phyloP scores from a whole-genome alignment of 2,329 filamentous ascomycete genomes.

The Cadophora luteo-olivacea region DNA sequence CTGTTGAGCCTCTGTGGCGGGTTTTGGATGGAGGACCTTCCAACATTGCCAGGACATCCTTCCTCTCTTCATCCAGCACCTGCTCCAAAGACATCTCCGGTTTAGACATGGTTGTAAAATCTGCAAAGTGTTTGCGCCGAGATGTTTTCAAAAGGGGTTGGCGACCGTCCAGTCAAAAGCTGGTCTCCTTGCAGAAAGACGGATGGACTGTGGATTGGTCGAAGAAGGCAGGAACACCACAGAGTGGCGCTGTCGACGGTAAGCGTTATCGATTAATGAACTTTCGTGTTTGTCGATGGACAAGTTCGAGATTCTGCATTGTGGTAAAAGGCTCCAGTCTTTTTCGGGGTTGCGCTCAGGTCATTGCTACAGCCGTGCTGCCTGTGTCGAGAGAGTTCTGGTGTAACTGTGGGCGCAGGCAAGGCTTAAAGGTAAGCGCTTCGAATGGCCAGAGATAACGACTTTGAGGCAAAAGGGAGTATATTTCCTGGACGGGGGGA shows the following conservation, averaged over 20 bases:
- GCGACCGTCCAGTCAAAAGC: constrained; percentile 3
- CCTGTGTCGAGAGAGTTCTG: constrained; percentile 29
- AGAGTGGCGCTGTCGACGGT: constrained; percentile 23
- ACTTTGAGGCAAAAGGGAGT: neutral
- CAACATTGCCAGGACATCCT: constrained; percentile 73
- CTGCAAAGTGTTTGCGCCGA: constrained; percentile 23
- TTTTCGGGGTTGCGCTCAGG: constrained; percentile 35
- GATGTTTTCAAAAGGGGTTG: neutral
- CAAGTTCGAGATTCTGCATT: constrained; percentile 44
- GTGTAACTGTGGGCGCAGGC: constrained; percentile 19
- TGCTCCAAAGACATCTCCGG: constrained; percentile 76
- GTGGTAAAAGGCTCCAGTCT: constrained; percentile 37
- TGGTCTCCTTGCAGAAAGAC: constrained; percentile 17
- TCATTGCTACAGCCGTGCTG: constrained; percentile 41
- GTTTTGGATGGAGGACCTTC: constrained; percentile 48
- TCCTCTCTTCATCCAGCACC: constrained; percentile 77
- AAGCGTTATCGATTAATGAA: constrained; percentile 44
- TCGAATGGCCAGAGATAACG: neutral
- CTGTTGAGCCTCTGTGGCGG: constrained; percentile 40
- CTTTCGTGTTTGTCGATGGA: constrained; percentile 41
- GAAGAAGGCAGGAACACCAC: constrained; percentile 31
- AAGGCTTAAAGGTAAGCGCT: neutral
- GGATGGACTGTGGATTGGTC: constrained; percentile 23
- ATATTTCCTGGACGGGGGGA: neutral
- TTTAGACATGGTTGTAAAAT: constrained; percentile 36